A percentile compares a stretch with the other conserved stretches of the same genome.
Evolutionary conservation across 768 basidiomycete species (phyloP).

Genomic region (Russula earlei): DNA sequence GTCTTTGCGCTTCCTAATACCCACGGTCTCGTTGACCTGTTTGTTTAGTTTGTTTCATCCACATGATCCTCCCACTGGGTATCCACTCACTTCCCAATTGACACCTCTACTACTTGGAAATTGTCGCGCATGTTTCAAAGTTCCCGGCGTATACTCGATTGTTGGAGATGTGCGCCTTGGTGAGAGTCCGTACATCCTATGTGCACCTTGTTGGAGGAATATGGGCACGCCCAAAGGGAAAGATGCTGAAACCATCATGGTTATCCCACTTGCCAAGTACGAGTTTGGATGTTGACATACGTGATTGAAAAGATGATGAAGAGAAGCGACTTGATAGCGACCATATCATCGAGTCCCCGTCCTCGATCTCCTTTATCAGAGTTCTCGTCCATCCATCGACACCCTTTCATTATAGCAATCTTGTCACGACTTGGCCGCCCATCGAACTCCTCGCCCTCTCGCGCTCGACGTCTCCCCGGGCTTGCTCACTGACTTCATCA

Average conservation of each 20-base stretch:
- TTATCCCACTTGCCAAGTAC: slow-evolving; percentile 44
- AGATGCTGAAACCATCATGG: slow-evolving; percentile 33
- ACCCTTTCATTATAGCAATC: too few relatives aligned
- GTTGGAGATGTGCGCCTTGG: slow-evolving; percentile 65
- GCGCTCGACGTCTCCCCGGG: too few relatives aligned
- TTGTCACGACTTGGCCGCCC: too few relatives aligned
- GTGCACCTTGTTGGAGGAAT: slow-evolving; percentile 60
- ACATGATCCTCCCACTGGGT: slow-evolving; percentile 47
- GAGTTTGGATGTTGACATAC: slow-evolving; percentile 30
- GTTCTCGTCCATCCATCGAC: too few relatives aligned
- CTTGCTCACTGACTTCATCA: too few relatives aligned
- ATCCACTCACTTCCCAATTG: slow-evolving; percentile 59
- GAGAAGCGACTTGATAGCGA: too few relatives aligned
- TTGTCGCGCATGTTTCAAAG: slow-evolving; percentile 61
- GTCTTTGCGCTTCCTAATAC: neutral
- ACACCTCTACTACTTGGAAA: slow-evolving; percentile 51
- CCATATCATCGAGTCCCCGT: too few relatives aligned
- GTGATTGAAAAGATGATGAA: too few relatives aligned
- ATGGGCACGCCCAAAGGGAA: slow-evolving; percentile 48
- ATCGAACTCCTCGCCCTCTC: too few relatives aligned
- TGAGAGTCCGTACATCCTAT: slow-evolving; percentile 70
- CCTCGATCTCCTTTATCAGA: too few relatives aligned
- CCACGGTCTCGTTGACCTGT: neutral
- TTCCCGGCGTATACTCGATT: slow-evolving; percentile 60
- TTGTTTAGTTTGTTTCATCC: slow-evolving; percentile 45